These are phyloP conservation scores for Talaromyces piceae DNA, from an alignment of 2,329 filamentous ascomycete genomes.

Conservation along the genomic window DNA sequence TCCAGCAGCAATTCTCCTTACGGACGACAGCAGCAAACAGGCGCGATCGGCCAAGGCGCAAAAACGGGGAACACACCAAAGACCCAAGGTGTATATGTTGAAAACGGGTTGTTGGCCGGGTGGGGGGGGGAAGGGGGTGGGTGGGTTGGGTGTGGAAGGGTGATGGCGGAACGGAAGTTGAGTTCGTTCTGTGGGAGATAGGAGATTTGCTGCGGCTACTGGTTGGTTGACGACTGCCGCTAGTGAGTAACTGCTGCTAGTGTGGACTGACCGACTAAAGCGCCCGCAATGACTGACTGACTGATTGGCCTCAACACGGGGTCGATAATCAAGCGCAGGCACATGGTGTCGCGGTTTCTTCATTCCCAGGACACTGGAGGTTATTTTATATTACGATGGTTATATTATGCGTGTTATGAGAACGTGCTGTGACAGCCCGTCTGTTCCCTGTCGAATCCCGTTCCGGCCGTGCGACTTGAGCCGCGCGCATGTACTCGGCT, in stretches of 20 bases:
- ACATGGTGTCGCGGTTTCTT: too few species aligned
- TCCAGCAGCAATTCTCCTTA: background rate
- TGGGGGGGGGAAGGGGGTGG: background rate
- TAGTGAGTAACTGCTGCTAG: too few species aligned
- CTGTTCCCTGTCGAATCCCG: too few species aligned
- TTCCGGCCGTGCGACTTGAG: background rate
- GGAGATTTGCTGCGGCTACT: background rate
- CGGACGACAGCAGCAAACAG: background rate
- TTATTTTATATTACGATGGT: too few species aligned
- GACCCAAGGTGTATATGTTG: background rate
- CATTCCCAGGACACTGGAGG: too few species aligned
- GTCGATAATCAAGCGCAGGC: too few species aligned
- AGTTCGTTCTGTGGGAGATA: background rate
- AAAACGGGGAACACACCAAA: background rate
- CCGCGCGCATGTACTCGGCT: background rate
- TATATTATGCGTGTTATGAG: too few species aligned
- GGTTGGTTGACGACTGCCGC: background rate
- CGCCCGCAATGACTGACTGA: background rate
- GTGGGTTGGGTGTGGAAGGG: background rate
- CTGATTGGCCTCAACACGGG: background rate
- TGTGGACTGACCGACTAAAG: background rate
- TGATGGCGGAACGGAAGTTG: background rate
- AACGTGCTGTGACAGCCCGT: background rate
- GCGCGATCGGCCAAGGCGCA: background rate
- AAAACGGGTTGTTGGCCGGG: background rate